Conservation (phyloP, 306 rosid species). For the Alnus glutinosa region DNA sequence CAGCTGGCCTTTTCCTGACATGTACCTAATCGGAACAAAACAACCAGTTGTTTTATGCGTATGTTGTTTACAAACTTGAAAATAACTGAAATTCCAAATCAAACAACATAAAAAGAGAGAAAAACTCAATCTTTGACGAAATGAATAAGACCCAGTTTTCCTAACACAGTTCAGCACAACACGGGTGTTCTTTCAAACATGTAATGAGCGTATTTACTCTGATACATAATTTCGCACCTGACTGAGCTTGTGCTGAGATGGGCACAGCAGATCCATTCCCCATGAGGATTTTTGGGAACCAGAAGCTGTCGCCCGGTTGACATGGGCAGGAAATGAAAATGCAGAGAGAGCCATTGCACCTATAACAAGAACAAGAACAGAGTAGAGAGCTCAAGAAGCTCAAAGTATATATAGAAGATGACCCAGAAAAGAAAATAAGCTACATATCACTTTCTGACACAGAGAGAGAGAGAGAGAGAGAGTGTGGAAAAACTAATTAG, state of each 20-base stretch:
- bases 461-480: background rate
- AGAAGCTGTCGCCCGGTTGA: conserved; percentile 36
- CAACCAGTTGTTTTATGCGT: conserved; percentile 28
- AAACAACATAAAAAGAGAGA: background rate
- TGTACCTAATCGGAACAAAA: conserved; percentile 36
- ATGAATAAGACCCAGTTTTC: conserved; percentile 20
- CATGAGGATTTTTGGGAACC: conserved; percentile 31
- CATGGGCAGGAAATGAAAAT: conserved; percentile 48
- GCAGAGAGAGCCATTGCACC: conserved; percentile 69
- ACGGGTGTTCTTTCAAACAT: conserved; percentile 23
- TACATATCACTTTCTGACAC: background rate
- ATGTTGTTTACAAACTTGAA: background rate
- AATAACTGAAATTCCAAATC: conserved; percentile 12
- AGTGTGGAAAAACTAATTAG: conserved; percentile 12
- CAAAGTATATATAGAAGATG: conserved; percentile 10
- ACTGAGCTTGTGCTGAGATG: conserved; percentile 37
- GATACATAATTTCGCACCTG: conserved; percentile 41
- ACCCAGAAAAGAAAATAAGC: conserved; percentile 23
- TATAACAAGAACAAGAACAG: background rate
- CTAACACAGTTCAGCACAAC: conserved; percentile 2
- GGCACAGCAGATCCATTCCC: conserved; percentile 38
- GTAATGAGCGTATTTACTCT: conserved; percentile 1
- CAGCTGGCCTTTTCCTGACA: conserved; percentile 55
- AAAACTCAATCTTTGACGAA: background rate
- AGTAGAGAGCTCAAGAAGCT: background rate